phyloP scores from a whole-genome alignment of 352 stramenopile genomes.

The Globisporangium nagaii region DNA sequence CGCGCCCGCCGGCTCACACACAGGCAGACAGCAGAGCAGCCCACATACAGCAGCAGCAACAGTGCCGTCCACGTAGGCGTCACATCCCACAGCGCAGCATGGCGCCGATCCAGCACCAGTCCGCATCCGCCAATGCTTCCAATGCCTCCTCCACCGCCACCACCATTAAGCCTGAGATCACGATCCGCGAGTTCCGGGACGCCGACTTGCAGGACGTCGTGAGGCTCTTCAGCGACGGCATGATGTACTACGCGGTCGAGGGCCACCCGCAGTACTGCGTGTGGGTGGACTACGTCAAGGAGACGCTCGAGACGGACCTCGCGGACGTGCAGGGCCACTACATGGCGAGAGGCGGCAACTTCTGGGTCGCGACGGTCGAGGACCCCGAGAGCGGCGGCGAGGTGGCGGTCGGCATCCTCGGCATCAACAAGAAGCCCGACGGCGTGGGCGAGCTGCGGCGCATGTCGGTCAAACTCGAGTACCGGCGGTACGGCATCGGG shows the following conservation, averaged over 20 bases:
- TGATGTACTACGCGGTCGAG: slow-evolving; percentile 9
- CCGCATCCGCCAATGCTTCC: not conserved
- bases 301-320: not conserved
- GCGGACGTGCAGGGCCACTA: slow-evolving; percentile 4
- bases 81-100: not conserved
- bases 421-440: not conserved
- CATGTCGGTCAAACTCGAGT: slow-evolving; percentile 4
- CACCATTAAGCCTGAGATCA: not conserved
- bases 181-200: slow-evolving; percentile 2
- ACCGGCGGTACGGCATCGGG: slow-evolving; percentile 10
- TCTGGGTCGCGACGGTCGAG: slow-evolving; percentile 3
- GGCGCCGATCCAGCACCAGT: not conserved
- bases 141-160: not conserved
- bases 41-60: not conserved
- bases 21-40: too few species aligned
- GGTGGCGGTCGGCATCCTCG: slow-evolving; percentile 5
- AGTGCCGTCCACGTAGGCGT: not conserved
- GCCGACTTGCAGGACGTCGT: not conserved
- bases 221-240: slow-evolving; percentile 14
- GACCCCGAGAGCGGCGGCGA: not conserved
- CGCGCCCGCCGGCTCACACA: too few species aligned
- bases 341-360: slow-evolving; percentile 4
- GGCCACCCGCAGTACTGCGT: slow-evolving; percentile 8
- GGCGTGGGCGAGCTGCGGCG: slow-evolving; percentile 3
- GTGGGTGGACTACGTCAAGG: slow-evolving; percentile 7